phyloP scores from a whole-genome alignment of 1,139 yeast species.

The Blastobotrys capitulatus region DNA sequence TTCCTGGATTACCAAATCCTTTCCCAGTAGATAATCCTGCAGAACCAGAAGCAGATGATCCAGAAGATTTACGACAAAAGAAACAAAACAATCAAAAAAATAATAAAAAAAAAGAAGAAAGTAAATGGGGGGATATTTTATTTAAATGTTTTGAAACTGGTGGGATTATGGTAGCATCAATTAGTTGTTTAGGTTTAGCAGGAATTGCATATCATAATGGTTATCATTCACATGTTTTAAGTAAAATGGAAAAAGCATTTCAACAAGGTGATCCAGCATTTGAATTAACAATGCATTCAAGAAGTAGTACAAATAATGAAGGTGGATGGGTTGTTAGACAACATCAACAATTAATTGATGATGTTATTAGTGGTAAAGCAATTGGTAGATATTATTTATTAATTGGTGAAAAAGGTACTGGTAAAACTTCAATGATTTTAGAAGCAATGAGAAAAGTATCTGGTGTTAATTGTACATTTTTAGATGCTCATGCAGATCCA shows the following conservation, averaged over 20 bases:
- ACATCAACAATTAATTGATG: conserved; percentile 62
- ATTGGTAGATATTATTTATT: conserved; percentile 65
- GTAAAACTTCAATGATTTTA: conserved; percentile 67
- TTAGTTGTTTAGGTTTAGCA: conserved; percentile 64
- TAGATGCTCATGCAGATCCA: conserved; percentile 85
- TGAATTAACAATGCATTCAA: conserved; percentile 49
- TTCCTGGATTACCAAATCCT: conserved; percentile 10
- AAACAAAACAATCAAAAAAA: neutral
- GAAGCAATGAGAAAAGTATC: conserved; percentile 63
- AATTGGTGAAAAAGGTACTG: conserved; percentile 85
- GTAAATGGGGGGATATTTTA: conserved; percentile 14
- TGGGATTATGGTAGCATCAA: conserved; percentile 69
- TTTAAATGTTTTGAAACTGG: conserved; percentile 65
- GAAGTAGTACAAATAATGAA: conserved; percentile 34
- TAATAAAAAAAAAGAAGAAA: neutral
- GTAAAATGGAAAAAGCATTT: conserved; percentile 63
- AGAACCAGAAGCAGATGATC: conserved; percentile 8
- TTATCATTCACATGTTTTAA: conserved; percentile 55
- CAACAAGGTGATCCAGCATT: conserved; percentile 63
- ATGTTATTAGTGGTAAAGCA: conserved; percentile 56
- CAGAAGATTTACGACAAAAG: neutral
- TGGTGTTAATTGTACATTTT: conserved; percentile 61
- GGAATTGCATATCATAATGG: conserved; percentile 64
- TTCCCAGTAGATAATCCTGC: conserved; percentile 12
- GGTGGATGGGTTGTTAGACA: conserved; percentile 51